Base-by-base conservation (phyloP, 179 eudicot genomes). In the Spinacia oleracea region DNA sequence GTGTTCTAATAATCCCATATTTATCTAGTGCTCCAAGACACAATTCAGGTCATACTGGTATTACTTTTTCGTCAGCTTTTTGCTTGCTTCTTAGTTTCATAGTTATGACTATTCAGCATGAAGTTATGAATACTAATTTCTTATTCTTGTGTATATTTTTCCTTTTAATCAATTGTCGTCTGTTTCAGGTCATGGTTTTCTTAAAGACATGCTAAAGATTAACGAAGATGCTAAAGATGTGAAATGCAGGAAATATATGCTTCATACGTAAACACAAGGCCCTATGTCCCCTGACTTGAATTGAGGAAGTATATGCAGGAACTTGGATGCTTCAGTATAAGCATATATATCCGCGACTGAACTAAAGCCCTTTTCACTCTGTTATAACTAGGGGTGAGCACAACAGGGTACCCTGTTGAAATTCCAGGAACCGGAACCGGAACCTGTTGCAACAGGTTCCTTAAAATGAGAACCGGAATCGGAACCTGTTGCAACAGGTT, bases 1-100 rank as follows among this genome's bases (percentile, higher is more conserved):
- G 69, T 56, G 46, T 72, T 58, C 55, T 34, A 68, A 73, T 77
- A 73, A 82, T 27, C 32, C n/a, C 40, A 29, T 46, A 45, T 63
- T 46, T 58, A 0, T 23, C 45, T 53, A 48, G 70, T 42, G 23
- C 50, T 78, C 42, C 48, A 70, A 56, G 69, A 43, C 32, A 46
- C 59, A 11, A 18, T 78, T 65, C 40, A 29, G 68, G 53, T 34
- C 3, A 9, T 79, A 59, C 16, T 40, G 32, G 58, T 66, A 63
- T 58, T 70, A 31, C 46, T 53, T 5, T 16, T 27, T 9, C 9
- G 6, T 46, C 35, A 12, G 1, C 34, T 38, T 68, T 40, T 67
- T 1, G 18, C 27, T 20, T 20, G 20, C 51, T 43, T 8, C 27
- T 66, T 7, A 15, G 16, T 65, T 34, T 35, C 53, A 9, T 48